phyloP scores from a whole-genome alignment of 1,284 basidiomycete genomes.

The Coniferiporia sulphurascens region DNA sequence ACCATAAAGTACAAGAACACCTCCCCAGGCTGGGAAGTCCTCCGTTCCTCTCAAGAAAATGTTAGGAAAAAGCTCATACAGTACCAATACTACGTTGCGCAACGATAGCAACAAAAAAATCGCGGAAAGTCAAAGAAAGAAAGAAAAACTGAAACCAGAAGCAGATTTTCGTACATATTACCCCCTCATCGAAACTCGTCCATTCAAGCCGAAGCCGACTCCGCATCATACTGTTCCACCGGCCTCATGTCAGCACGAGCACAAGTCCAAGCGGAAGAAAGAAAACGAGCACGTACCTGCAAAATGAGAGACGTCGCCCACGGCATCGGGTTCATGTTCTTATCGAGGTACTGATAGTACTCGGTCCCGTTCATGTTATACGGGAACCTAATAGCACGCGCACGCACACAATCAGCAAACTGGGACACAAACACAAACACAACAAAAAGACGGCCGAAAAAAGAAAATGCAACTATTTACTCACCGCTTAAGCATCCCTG shows the following conservation, averaged over 20 bases:
- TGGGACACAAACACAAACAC: neutral
- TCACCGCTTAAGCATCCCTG: constrained; percentile 47
- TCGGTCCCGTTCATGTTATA: constrained; percentile 30
- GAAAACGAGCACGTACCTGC: constrained; percentile 33
- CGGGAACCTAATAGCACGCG: too few species aligned
- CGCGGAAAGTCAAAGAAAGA: too few species aligned
- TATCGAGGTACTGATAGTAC: constrained; percentile 43
- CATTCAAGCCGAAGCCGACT: neutral
- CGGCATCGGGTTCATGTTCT: constrained; percentile 37
- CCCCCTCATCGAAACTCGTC: too few species aligned
- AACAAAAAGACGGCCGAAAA: constrained; percentile 21
- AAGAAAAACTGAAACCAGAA: too few species aligned
- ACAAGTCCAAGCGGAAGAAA: neutral
- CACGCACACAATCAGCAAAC: neutral
- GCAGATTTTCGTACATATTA: too few species aligned
- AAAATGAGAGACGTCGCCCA: constrained; percentile 51
- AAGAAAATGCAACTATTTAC: constrained; percentile 7
- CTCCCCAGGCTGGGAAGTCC: too few species aligned
- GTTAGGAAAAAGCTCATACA: too few species aligned
- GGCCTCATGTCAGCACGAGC: neutral
- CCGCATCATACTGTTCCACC: constrained; percentile 6
- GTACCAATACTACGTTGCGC: too few species aligned
- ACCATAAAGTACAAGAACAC: too few species aligned
- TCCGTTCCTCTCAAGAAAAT: too few species aligned
- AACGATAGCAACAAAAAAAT: too few species aligned